Conservation (phyloP, 1,284 basidiomycete species). For the Gomphus sp. region DNA sequence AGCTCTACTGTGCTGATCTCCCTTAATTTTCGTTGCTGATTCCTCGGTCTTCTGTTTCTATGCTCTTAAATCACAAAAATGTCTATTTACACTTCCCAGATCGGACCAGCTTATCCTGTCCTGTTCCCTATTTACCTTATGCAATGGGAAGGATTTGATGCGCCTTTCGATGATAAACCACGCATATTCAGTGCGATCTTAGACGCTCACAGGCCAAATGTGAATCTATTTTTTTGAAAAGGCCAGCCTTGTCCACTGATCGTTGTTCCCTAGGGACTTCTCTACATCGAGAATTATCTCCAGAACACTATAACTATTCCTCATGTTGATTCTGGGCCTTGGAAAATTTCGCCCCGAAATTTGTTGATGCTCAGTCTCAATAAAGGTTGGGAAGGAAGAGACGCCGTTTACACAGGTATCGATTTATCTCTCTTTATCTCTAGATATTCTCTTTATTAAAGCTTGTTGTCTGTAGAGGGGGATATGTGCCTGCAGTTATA, state of each 20-base stretch:
- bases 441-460: background rate
- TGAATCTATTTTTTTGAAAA: background rate
- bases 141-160: conserved; percentile 19
- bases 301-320: background rate
- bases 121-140: conserved; percentile 32
- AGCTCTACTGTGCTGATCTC: background rate
- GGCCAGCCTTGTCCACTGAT: background rate
- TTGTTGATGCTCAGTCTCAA: background rate
- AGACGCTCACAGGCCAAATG: background rate
- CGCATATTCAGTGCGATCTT: background rate
- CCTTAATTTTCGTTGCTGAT: background rate
- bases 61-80: background rate
- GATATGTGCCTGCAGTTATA: background rate
- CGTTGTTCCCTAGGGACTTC: background rate
- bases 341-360: background rate
- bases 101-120: conserved; percentile 30
- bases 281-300: background rate
- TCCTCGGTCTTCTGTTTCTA: background rate
- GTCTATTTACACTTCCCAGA: background rate
- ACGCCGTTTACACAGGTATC: background rate
- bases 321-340: background rate
- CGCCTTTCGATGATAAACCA: background rate
- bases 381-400: background rate
- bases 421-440: background rate
- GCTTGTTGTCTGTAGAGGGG: background rate